A percentile compares a stretch with the other conserved stretches of the same genome.
These are phyloP conservation scores for Curvularia hawaiiensis DNA, from an alignment of 2,329 filamentous ascomycete species.

Conservation along the genomic window DNA sequence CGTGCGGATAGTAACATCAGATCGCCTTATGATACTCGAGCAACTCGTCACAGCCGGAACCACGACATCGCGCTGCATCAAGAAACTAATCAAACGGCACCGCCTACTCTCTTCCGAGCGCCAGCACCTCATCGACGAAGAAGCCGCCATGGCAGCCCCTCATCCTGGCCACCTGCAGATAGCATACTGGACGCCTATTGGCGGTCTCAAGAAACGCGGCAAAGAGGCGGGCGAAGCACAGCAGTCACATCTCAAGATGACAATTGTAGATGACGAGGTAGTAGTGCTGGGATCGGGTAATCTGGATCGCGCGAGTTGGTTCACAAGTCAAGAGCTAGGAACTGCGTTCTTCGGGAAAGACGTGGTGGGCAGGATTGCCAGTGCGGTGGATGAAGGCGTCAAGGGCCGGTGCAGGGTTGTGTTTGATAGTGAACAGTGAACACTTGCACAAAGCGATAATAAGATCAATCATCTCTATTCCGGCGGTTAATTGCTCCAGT, in stretches of 20 bases:
- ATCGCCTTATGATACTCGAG: conserved; percentile 75
- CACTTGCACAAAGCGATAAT: no score
- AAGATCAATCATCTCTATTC: no score
- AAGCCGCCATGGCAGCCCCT: conserved; percentile 31
- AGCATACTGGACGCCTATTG: conserved; percentile 59
- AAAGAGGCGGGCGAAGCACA: conserved; percentile 62
- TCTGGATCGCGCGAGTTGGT: conserved; percentile 85
- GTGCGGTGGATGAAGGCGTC: conserved; percentile 32
- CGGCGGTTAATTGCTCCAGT: no score
- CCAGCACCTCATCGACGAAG: conserved; percentile 29
- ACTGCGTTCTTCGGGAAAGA: conserved; percentile 59
- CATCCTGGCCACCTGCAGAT: conserved; percentile 59
- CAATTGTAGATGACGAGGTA: conserved; percentile 70
- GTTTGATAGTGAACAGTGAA: conserved; percentile 21
- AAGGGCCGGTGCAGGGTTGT: conserved; percentile 30
- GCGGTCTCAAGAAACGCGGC: conserved; percentile 31
- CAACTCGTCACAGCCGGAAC: conserved; percentile 81
- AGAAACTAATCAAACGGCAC: conserved; percentile 63
- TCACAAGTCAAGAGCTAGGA: conserved; percentile 82
- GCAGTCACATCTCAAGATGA: conserved; percentile 79
- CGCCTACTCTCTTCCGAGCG: conserved; percentile 34
- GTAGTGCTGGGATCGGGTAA: conserved; percentile 80
- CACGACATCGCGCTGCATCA: conserved; percentile 70
- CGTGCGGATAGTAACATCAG: conserved; percentile 70
- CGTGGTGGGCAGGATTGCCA: conserved; percentile 44